Evolutionary conservation across 306 rosid genomes (phyloP), one percentile per base, ranked within the genome.

Genomic region (Canavalia gladiata): DNA sequence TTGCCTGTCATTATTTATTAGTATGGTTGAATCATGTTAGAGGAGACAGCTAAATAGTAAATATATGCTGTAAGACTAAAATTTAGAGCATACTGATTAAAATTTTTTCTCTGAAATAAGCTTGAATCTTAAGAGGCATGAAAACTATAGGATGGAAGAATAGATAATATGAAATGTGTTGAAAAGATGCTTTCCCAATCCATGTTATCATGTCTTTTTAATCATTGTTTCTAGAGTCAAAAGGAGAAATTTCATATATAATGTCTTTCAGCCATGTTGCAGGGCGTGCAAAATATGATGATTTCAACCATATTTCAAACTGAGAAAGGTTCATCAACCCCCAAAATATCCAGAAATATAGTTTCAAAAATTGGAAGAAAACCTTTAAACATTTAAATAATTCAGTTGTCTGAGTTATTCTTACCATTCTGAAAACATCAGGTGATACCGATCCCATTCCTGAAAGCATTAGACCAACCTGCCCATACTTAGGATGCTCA

Each of bases 401-500:
- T 12, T 29, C 0, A 25, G 58, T 7, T 76, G 55, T 49, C 68
- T 7, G 45, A 49, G 55, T 42, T 42, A 30, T 64, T 29, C 87
- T 80, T 81, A 95, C 99, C 92, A 84, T 82, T 92, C 97, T 87
- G 72, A 95, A 95, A 83, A 95, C 98, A 83, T 93, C 99, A 12
- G 63, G 31, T 12, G 88, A 75, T 71, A 89, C 88, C 77, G 95
- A 74, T 60, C 97, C 96, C 98, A 93, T 95, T 74, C 98, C 99
- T 7, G 97, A 85, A 63, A 95, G 97, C 99, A 93, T 95, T 30
- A 95, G 57, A 41, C 93, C 99, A 12, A 93, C 99, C 99, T 93
- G 90, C 63, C 60, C 83, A 82, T 65, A 75, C 58, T 74, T 72
- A 80, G 72, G 72, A 37, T 74, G 57, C 35, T 82, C 30, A 76